Percentiles rank a stretch among this genome's conserved stretches.
Evolutionary conservation across 2,329 filamentous ascomycete species (phyloP).

Genomic region (Claviceps lovelessii): DNA sequence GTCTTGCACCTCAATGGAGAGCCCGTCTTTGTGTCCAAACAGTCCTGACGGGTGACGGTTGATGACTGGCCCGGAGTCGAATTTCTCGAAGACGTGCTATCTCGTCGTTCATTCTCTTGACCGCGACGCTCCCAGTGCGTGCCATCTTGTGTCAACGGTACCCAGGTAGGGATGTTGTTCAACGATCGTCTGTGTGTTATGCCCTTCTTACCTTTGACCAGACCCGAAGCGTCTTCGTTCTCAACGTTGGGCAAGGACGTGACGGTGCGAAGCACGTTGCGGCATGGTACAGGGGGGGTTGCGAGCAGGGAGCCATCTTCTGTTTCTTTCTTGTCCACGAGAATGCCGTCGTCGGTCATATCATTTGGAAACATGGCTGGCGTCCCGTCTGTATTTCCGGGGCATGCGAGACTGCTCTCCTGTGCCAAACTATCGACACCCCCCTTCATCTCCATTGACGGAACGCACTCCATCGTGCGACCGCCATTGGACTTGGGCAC

Average conservation of each 20-base stretch:
- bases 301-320: background rate
- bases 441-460: background rate
- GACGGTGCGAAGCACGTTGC: conserved; percentile 1
- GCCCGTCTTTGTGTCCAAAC: conserved; percentile 9
- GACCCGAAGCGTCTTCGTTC: background rate
- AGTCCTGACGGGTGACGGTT: conserved; percentile 10
- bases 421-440: background rate
- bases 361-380: background rate
- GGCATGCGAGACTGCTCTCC: background rate
- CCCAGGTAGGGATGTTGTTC: conserved; percentile 11
- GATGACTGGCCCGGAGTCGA: conserved; percentile 16
- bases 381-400: background rate
- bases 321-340: background rate
- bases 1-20: conserved; percentile 7
- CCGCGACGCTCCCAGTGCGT: conserved; percentile 10
- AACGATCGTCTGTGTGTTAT: conserved; percentile 14
- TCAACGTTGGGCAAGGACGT: background rate
- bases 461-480: background rate
- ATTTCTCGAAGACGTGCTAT: conserved; percentile 12
- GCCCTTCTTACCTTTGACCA: background rate
- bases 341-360: background rate
- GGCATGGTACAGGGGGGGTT: conserved; percentile 1
- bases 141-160: conserved; percentile 8
- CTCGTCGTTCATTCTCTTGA: conserved; percentile 8
- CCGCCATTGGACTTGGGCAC: background rate